A percentile compares a stretch with the other conserved stretches of the same genome.
These are phyloP conservation scores for Trichoderma erinaceum DNA, from an alignment of 495 filamentous ascomycete species.

Conservation along the genomic window DNA sequence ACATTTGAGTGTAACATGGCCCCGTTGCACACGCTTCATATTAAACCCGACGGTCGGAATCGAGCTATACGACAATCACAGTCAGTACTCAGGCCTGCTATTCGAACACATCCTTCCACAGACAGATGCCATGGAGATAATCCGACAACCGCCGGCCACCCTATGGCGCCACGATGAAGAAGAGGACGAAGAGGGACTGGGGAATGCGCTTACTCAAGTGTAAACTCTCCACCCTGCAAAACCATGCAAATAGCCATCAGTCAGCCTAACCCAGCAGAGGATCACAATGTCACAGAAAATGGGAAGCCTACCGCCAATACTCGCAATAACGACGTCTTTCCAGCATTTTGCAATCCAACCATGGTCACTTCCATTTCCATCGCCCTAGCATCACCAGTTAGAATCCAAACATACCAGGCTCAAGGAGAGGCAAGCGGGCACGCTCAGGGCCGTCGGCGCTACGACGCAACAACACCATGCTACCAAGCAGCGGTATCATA, in stretches of 20 bases:
- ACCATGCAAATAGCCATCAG: constrained; percentile 26
- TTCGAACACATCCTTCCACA: background rate
- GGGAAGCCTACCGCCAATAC: constrained; percentile 77
- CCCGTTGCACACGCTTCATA: constrained; percentile 96
- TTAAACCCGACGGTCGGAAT: constrained; percentile 99
- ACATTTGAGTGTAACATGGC: constrained; percentile 97
- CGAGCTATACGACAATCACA: constrained; percentile 56
- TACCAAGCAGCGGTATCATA: constrained; percentile 16
- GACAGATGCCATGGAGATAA: constrained; percentile 5
- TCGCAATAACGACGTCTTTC: constrained; percentile 90
- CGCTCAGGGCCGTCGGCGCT: background rate
- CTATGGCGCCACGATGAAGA: constrained; percentile 10
- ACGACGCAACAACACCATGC: background rate
- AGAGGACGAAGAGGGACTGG: constrained; percentile 14
- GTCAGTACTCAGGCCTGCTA: constrained; percentile 27
- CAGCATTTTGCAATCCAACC: constrained; percentile 97
- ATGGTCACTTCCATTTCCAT: constrained; percentile 99
- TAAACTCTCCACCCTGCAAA: constrained; percentile 90
- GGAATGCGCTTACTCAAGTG: constrained; percentile 77
- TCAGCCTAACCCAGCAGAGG: constrained; percentile 16
- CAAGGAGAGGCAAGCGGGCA: constrained; percentile 16
- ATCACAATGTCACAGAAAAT: constrained; percentile 5
- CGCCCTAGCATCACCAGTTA: constrained; percentile 56
- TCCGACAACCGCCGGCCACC: constrained; percentile 3
- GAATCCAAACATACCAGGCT: constrained; percentile 11